A percentile compares a stretch with the other conserved stretches of the same genome.
phyloP scores from a whole-genome alignment of 768 basidiomycete species.

The Xerocomellus amylosporus region DNA sequence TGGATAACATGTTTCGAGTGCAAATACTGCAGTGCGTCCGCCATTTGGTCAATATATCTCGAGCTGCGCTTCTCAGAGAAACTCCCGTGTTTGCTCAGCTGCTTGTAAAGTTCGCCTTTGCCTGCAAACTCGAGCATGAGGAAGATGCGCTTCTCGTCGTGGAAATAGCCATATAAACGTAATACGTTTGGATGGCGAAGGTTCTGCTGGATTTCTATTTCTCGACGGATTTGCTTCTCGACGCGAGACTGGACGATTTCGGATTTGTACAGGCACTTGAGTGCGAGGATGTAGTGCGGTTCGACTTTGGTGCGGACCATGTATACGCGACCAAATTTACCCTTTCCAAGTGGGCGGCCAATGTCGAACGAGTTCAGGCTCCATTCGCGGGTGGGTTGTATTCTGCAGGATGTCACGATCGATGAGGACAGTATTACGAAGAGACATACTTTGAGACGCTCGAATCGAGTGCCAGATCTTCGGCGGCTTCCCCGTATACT shows the following conservation, averaged over 20 bases:
- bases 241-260: slow-evolving; percentile 90
- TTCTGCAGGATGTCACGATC: slow-evolving; percentile 37
- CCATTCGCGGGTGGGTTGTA: slow-evolving; percentile 80
- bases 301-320: slow-evolving; percentile 91
- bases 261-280: slow-evolving; percentile 96
- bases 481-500: slow-evolving; percentile 74
- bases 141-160: slow-evolving; percentile 96
- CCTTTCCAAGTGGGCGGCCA: slow-evolving; percentile 95
- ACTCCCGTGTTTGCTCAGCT: slow-evolving; percentile 78
- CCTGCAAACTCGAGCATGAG: slow-evolving; percentile 98
- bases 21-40: slow-evolving; percentile 88
- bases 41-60: slow-evolving; percentile 96
- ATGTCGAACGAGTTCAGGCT: slow-evolving; percentile 86
- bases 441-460: slow-evolving; percentile 59
- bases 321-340: slow-evolving; percentile 98
- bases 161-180: slow-evolving; percentile 95
- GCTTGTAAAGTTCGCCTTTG: slow-evolving; percentile 96
- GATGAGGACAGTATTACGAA: not conserved
- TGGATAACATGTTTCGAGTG: slow-evolving; percentile 98
- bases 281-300: slow-evolving; percentile 90
- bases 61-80: slow-evolving; percentile 89
- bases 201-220: slow-evolving; percentile 98
- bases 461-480: slow-evolving; percentile 82
- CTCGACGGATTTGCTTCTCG: slow-evolving; percentile 95
- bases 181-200: slow-evolving; percentile 93